Evolutionary conservation across 2,329 filamentous ascomycete genomes (phyloP), one percentile per base, ranked within the genome.

Genomic region (Alternaria infectoria): DNA sequence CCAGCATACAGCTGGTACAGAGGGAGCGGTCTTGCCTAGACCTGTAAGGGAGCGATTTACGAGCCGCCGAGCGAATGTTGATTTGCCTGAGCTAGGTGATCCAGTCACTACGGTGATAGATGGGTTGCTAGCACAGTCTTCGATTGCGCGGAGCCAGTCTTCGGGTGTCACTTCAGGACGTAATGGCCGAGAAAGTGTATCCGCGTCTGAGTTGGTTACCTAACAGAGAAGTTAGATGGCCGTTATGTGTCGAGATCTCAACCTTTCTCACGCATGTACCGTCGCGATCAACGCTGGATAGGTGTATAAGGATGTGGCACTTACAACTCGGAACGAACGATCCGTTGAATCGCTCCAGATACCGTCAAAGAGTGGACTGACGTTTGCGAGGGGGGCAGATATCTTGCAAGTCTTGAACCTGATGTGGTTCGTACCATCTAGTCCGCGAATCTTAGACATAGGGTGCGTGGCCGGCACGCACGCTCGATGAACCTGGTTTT

Each of bases 31-130:
- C 46, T 72, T 78, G 15, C 77, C 76, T 30, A 75, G 66, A 49
- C 81, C 77, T 4, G 88, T 90, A n/a, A 92, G 78, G 9, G 92
- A 80, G 11, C 87, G 86, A 72, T 94, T 94, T 9, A 85, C 80
- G 3, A 94, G 81, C 5, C 93, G 77, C 51, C 86, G 87, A 12
- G 87, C 86, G 74, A 93, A 91, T 0, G 90, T 93, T 1, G 91
- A 93, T 73, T 94, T 94, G 3, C 91, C 91, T 3, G 91, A 88
- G 1, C 87, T 89, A 67, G 93, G 91, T 0, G 90, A 87, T 0
- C 91, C 91, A 54, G 89, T 89, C 3, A 93, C 81, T 64, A 93
- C 82, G 7, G 88, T 82, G 82, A 81, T 3, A 77, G 77, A 49
- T 78, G 75, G 7, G 72, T 76, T 13, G 73, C 75, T 56, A 30